These are phyloP conservation scores for Murraya koenigii DNA, from an alignment of 345 rosid genomes.

Conservation along the genomic window DNA sequence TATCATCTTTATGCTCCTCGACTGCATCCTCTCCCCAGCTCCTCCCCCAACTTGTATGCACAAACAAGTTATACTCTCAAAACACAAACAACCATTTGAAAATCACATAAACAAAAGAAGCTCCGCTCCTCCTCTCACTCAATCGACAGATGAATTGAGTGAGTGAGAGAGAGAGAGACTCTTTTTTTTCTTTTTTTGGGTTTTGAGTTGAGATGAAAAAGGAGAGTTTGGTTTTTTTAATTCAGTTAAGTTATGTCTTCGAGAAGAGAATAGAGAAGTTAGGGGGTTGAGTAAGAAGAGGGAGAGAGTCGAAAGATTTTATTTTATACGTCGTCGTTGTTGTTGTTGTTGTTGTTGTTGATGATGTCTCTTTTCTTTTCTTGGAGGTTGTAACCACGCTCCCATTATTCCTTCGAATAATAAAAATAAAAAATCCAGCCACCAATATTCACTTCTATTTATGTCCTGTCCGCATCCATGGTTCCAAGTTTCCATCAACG, in stretches of 20 bases:
- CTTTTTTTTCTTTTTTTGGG: too few relatives aligned
- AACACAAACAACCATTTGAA: constrained; percentile 1
- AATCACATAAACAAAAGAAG: constrained; percentile 10
- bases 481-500: too few relatives aligned
- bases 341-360: background rate
- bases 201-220: background rate
- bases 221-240: background rate
- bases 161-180: background rate
- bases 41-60: too few relatives aligned
- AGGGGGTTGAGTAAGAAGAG: constrained; percentile 23
- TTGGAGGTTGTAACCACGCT: background rate
- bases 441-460: too few relatives aligned
- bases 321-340: background rate
- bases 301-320: constrained; percentile 15
- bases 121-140: constrained; percentile 9
- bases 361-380: background rate
- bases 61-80: background rate
- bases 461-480: too few relatives aligned
- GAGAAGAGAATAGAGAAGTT: background rate
- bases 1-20: too few relatives aligned
- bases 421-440: too few relatives aligned
- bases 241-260: background rate
- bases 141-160: background rate
- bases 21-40: constrained; percentile 10
- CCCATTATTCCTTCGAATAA: background rate